Evolutionary conservation across 352 stramenopile genomes (phyloP).

Genomic region (Phytophthora boehmeriae): DNA sequence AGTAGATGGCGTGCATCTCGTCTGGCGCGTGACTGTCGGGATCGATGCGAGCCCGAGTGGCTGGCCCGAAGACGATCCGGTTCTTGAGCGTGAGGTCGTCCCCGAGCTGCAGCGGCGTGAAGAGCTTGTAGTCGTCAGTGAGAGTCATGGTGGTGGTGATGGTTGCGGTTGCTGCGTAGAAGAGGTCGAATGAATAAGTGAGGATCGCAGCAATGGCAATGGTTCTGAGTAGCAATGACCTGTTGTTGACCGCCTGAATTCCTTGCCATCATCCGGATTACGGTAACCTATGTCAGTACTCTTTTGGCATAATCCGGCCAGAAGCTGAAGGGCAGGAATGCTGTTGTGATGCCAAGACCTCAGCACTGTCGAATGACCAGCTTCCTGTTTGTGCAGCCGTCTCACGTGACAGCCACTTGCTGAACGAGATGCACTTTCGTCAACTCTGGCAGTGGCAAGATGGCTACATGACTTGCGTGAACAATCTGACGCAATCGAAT

Average conservation of each 20-base stretch:
- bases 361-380: too few relatives aligned
- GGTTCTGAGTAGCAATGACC: too few relatives aligned
- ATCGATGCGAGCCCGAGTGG: slow-evolving; percentile 41
- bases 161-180: slow-evolving; percentile 3
- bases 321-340: too few relatives aligned
- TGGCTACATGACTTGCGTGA: background rate
- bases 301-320: background rate
- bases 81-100: slow-evolving; percentile 45
- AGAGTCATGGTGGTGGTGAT: slow-evolving; percentile 21
- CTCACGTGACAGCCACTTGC: too few relatives aligned
- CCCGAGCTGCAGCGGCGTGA: slow-evolving; percentile 33
- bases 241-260: background rate
- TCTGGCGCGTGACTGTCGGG: slow-evolving; percentile 21
- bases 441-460: background rate
- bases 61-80: slow-evolving; percentile 47
- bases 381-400: too few relatives aligned
- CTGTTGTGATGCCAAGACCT: too few relatives aligned
- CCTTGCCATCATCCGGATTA: background rate
- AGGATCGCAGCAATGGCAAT: background rate
- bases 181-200: slow-evolving; percentile 20
- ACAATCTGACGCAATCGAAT: slow-evolving; percentile 5
- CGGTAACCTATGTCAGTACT: slow-evolving; percentile 1
- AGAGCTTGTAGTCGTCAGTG: slow-evolving; percentile 38
- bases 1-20: slow-evolving; percentile 44
- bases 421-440: too few relatives aligned